Evolutionary conservation across 1,139 yeast genomes (phyloP), one percentile per base, ranked within the genome.

Genomic region (Candida neerlandica): DNA sequence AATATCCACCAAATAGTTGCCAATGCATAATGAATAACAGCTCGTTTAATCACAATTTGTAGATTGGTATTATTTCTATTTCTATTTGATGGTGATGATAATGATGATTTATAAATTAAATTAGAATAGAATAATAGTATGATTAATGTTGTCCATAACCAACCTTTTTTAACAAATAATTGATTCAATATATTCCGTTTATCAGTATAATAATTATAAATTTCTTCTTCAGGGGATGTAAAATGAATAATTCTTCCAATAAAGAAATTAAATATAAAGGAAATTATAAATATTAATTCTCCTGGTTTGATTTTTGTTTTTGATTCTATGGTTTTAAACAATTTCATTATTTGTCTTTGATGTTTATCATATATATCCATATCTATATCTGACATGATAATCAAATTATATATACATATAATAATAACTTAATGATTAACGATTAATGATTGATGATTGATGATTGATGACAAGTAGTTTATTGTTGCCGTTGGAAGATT

Each of bases 111-210:
- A 15, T 34, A 7, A 29, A 43, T 33, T 2, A 61, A 27, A n/a
- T 54, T 35, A 1, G 51, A 60, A 51, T 74, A 75, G 53, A 73
- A 75, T 5, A 58, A 47, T 1, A 60, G 50, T 6, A 75, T 56
- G 15, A 58, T 63, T 2, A 69, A 19, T 0, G 91, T 78, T 1
- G 97, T 91, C 98, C 98, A 94, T 14, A 83, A 77, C 99, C 99
- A 94, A 2, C 97, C 98, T 39, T 77, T 77, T 61, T 94, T 94
- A 41, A 92, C 97, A 64, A 94, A 88, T 4, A 78, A 47, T 32
- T 78, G 78, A 65, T 94, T 94, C 54, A 92, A 64, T 16, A 91
- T 43, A 64, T 88, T 88, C 41, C 77, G 68, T 63, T 85, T 86
- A 52, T 80, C 70, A 50, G 86, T 81, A 65, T 84, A 87, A 62